Conservation (phyloP, 1,139 yeast species). For the Candida glucosophila region DNA sequence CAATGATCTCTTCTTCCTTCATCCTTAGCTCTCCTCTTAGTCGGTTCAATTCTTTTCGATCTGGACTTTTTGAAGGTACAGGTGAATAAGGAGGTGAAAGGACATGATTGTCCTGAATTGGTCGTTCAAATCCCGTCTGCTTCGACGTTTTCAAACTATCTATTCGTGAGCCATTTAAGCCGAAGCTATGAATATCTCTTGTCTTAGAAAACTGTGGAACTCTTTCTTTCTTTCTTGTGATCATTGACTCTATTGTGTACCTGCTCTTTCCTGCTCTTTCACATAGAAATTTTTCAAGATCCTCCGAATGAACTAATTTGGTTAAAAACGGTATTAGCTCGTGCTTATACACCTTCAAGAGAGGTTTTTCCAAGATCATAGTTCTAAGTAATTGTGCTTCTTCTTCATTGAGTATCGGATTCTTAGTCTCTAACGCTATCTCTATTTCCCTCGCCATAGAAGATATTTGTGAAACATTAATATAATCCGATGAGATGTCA, state of each 20-base stretch:
- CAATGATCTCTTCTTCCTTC: slow-evolving; percentile 10
- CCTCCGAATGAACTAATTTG: slow-evolving; percentile 15
- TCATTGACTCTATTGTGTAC: not conserved
- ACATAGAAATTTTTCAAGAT: slow-evolving; percentile 16
- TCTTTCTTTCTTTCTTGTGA: too few species aligned
- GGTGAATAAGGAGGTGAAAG: not conserved
- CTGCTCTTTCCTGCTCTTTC: slow-evolving; percentile 15
- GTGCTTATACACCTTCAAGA: slow-evolving; percentile 16
- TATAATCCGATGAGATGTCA: too few species aligned
- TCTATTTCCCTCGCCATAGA: slow-evolving; percentile 22
- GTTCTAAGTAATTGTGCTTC: slow-evolving; percentile 18
- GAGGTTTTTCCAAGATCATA: slow-evolving; percentile 21
- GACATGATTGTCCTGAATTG: too few species aligned
- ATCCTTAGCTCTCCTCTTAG: slow-evolving; percentile 2
- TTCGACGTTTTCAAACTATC: too few species aligned
- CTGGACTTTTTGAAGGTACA: slow-evolving; percentile 1
- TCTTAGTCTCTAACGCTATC: slow-evolving; percentile 10
- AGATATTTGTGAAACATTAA: slow-evolving; percentile 20
- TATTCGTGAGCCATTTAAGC: too few species aligned
- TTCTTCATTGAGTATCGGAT: slow-evolving; percentile 15
- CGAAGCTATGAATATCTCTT: too few species aligned
- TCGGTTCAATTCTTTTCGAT: slow-evolving; percentile 3
- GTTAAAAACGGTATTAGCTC: slow-evolving; percentile 23
- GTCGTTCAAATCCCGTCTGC: too few species aligned
- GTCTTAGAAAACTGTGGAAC: too few species aligned